phyloP scores from a whole-genome alignment of 306 rosid species.

The Cucumis hystrix region DNA sequence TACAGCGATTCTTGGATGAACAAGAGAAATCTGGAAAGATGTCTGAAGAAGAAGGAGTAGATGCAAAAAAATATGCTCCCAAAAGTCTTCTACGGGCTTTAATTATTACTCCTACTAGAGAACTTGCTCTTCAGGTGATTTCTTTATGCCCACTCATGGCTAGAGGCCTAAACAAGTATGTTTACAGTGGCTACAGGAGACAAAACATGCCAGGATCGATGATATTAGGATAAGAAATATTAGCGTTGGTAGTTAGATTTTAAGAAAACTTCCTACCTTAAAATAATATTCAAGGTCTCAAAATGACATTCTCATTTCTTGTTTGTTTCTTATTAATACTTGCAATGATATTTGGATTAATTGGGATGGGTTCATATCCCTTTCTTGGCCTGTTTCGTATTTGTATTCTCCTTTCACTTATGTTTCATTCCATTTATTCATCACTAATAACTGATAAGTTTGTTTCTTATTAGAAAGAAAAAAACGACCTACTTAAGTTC shows the following conservation, averaged over 20 bases:
- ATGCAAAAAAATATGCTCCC: constrained; percentile 31
- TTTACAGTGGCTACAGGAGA: not conserved
- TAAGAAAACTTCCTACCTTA: not conserved
- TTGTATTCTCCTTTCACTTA: not conserved
- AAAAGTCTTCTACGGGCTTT: constrained; percentile 69
- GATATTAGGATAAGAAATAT: not conserved
- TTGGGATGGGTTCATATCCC: not conserved
- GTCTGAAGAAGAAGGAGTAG: constrained; percentile 34
- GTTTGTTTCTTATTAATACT: not conserved
- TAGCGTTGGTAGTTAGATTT: not conserved
- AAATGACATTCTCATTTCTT: not conserved
- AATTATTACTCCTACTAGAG: constrained; percentile 86
- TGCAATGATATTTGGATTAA: not conserved
- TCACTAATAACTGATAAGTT: too few species aligned
- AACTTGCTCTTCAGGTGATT: constrained; percentile 84
- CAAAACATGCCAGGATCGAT: not conserved
- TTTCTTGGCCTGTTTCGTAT: not conserved
- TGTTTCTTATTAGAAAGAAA: not conserved
- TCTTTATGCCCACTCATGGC: not conserved
- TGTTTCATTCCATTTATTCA: not conserved
- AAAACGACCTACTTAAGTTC: not conserved
- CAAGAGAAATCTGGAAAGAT: constrained; percentile 45
- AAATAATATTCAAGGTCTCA: not conserved
- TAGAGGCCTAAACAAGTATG: not conserved
- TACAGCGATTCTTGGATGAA: constrained; percentile 90